These are phyloP conservation scores for Ustilago tritici DNA, from an alignment of 1,284 basidiomycete genomes.

Conservation along the genomic window DNA sequence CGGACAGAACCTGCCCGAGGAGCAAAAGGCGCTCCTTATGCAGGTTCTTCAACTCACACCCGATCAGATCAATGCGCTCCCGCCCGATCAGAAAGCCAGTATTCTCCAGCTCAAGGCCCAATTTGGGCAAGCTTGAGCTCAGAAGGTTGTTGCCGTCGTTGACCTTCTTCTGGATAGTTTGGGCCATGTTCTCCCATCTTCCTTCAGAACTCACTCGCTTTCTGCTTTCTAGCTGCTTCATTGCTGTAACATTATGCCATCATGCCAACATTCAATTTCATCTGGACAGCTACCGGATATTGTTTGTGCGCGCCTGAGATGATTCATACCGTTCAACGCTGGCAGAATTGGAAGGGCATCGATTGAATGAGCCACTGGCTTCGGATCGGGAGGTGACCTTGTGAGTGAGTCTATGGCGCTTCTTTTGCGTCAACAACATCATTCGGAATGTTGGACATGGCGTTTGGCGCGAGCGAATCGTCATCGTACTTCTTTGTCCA, in stretches of 20 bases:
- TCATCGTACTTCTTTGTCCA: neutral
- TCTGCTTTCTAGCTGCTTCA: neutral
- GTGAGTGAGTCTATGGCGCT: too few relatives aligned
- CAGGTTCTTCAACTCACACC: slow-evolving; percentile 87
- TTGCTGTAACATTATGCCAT: slow-evolving; percentile 19
- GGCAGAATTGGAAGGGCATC: too few relatives aligned
- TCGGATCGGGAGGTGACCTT: too few relatives aligned
- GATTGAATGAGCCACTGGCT: neutral
- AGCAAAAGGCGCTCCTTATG: slow-evolving; percentile 62
- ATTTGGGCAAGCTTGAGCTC: slow-evolving; percentile 56
- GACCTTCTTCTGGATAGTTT: neutral
- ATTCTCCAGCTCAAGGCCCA: slow-evolving; percentile 76
- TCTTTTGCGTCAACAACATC: too few relatives aligned
- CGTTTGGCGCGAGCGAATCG: neutral
- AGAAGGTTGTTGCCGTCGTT: neutral
- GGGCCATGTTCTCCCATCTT: neutral
- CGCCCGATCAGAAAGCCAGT: slow-evolving; percentile 84
- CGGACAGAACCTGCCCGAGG: slow-evolving; percentile 57
- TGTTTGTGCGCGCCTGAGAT: neutral
- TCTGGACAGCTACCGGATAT: neutral
- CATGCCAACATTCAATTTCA: neutral
- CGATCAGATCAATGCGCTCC: slow-evolving; percentile 87
- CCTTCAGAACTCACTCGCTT: neutral
- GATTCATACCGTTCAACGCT: too few relatives aligned
- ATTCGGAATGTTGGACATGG: neutral